Conservation (phyloP, 78 protist genomes). For the Protostelium mycophagum region DNA sequence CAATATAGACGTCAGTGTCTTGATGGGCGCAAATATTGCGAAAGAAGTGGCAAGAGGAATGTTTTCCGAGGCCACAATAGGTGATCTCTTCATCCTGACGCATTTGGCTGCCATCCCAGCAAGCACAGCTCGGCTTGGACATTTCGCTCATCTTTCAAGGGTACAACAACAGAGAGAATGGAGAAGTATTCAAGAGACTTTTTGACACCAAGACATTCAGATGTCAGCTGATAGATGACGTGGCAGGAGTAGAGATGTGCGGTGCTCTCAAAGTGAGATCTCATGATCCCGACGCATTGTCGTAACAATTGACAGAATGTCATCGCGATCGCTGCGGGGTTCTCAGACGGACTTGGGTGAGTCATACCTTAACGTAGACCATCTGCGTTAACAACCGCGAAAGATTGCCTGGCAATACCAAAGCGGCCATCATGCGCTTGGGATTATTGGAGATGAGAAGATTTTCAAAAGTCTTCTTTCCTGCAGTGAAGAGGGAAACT, state of each 20-base stretch:
- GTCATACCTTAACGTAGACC: no score
- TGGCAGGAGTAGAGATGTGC: slow-evolving; percentile 28
- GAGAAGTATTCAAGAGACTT: slow-evolving; percentile 6
- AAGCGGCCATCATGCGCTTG: slow-evolving; percentile 71
- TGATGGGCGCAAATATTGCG: slow-evolving; percentile 79
- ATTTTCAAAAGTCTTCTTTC: slow-evolving; percentile 16
- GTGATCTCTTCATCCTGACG: not conserved
- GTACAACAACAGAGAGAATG: not conserved
- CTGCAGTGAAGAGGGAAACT: slow-evolving; percentile 1
- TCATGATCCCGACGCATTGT: no score
- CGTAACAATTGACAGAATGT: no score
- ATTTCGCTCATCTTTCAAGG: no score
- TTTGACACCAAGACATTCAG: slow-evolving; percentile 38
- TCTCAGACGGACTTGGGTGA: slow-evolving; percentile 55
- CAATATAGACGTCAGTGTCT: slow-evolving; percentile 11
- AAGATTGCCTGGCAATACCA: slow-evolving; percentile 59
- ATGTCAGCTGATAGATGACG: slow-evolving; percentile 38
- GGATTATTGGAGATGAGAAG: slow-evolving; percentile 63
- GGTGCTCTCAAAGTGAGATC: no score
- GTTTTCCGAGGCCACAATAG: slow-evolving; percentile 72
- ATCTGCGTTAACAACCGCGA: no score
- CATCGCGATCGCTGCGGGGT: slow-evolving; percentile 78
- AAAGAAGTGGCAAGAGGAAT: slow-evolving; percentile 56
- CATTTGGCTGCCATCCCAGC: not conserved
- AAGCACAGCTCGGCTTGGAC: no score